phyloP scores from a whole-genome alignment of 2,329 filamentous ascomycete species.

The Arthrinium phaeospermum region DNA sequence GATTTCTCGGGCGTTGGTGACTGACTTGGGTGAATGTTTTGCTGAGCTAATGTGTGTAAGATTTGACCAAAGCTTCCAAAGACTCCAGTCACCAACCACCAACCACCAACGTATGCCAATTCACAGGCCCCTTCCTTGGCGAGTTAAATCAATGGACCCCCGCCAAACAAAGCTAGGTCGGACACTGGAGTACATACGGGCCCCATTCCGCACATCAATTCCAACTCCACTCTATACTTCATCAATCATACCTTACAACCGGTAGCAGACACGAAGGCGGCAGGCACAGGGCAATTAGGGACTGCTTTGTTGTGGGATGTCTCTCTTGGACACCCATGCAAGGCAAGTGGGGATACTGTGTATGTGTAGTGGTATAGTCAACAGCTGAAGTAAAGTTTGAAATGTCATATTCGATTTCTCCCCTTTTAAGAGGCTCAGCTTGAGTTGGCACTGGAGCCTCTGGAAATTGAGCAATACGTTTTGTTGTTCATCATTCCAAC shows the following conservation, averaged over 20 bases:
- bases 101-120: constrained; percentile 5
- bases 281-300: neutral
- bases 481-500: neutral
- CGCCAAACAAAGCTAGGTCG: constrained; percentile 4
- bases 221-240: neutral
- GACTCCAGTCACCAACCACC: neutral
- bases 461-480: neutral
- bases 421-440: neutral
- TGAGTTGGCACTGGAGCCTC: neutral
- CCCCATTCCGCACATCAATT: neutral
- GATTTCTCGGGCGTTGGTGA: neutral
- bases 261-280: neutral
- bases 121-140: constrained; percentile 8
- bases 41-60: constrained; percentile 11
- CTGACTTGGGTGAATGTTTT: neutral
- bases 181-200: neutral
- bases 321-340: neutral
- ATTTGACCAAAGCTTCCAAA: neutral
- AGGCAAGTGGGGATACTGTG: neutral
- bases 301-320: neutral
- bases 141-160: constrained; percentile 9
- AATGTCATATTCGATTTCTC: neutral
- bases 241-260: neutral
- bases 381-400: neutral
- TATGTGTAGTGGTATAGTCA: neutral